Conservation (phyloP, 2,329 filamentous ascomycete species). For the Colletotrichum siamense region DNA sequence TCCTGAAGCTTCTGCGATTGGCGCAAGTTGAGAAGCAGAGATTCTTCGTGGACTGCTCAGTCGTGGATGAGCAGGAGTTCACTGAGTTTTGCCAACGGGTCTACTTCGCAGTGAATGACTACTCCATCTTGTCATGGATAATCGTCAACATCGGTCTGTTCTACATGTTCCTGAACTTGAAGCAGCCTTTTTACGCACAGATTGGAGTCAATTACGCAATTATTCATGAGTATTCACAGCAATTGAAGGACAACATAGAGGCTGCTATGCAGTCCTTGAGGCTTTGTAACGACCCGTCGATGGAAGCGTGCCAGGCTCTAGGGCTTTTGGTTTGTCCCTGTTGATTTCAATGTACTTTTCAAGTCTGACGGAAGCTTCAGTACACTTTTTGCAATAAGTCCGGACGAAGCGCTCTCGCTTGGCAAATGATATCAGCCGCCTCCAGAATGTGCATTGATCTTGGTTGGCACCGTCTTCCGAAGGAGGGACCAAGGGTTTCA, state of each 20-base stretch:
- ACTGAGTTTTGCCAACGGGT: slow-evolving; percentile 29
- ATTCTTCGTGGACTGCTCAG: slow-evolving; percentile 30
- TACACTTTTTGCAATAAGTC: slow-evolving; percentile 28
- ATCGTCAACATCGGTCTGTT: slow-evolving; percentile 31
- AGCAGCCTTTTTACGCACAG: slow-evolving; percentile 18
- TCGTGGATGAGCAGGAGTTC: slow-evolving; percentile 30
- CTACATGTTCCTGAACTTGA: slow-evolving; percentile 26
- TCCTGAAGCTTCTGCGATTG: slow-evolving; percentile 31
- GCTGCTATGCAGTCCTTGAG: slow-evolving; percentile 30
- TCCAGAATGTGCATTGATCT: slow-evolving; percentile 30
- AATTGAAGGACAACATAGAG: slow-evolving; percentile 27
- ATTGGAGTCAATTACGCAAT: slow-evolving; percentile 8
- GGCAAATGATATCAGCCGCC: slow-evolving; percentile 29
- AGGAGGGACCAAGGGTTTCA: background rate
- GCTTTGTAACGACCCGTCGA: slow-evolving; percentile 31
- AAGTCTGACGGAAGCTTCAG: background rate
- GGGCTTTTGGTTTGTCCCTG: slow-evolving; percentile 25
- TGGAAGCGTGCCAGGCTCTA: slow-evolving; percentile 30
- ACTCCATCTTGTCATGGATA: slow-evolving; percentile 32
- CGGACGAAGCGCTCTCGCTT: slow-evolving; percentile 31
- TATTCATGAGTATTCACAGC: background rate
- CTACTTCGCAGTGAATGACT: slow-evolving; percentile 32
- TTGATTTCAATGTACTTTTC: background rate
- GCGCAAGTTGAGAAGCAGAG: slow-evolving; percentile 27
- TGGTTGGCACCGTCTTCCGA: slow-evolving; percentile 30